These are phyloP conservation scores for Boletus edulis DNA, from an alignment of 768 basidiomycete species.

Conservation along the genomic window DNA sequence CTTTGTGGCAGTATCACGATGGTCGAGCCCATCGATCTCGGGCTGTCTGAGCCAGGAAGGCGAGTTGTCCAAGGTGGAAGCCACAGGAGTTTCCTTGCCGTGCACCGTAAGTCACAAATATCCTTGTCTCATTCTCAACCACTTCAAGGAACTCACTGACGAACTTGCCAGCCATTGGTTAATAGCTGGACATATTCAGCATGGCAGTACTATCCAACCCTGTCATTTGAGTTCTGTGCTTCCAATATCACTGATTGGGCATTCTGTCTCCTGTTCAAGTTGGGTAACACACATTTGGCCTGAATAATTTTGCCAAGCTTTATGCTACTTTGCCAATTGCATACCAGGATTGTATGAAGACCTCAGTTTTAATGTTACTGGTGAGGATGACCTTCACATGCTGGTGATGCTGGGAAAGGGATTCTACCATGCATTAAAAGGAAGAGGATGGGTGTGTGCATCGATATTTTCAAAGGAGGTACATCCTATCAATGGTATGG, in stretches of 20 bases:
- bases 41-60: conserved; percentile 49
- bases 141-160: not conserved
- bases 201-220: conserved; percentile 68
- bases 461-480: conserved; percentile 54
- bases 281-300: conserved; percentile 34
- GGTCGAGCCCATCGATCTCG: conserved; percentile 45
- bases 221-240: conserved; percentile 55
- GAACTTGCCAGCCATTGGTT: conserved; percentile 50
- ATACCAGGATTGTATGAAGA: conserved; percentile 46
- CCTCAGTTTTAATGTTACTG: conserved; percentile 60
- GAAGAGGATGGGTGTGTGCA: conserved; percentile 41
- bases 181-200: conserved; percentile 57
- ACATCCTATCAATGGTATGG: conserved; percentile 66
- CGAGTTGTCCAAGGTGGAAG: conserved; percentile 63
- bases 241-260: conserved; percentile 74
- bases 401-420: conserved; percentile 58
- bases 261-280: conserved; percentile 37
- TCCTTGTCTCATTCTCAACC: not conserved
- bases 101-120: conserved; percentile 46
- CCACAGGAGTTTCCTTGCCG: conserved; percentile 66
- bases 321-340: conserved; percentile 55
- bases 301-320: conserved; percentile 42
- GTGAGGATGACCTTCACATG: conserved; percentile 59
- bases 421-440: conserved; percentile 67
- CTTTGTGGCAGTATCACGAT: conserved; percentile 54